Conservation (phyloP, 225 moss, liverwort and hornwort species). For the Pleurozium schreberi region DNA sequence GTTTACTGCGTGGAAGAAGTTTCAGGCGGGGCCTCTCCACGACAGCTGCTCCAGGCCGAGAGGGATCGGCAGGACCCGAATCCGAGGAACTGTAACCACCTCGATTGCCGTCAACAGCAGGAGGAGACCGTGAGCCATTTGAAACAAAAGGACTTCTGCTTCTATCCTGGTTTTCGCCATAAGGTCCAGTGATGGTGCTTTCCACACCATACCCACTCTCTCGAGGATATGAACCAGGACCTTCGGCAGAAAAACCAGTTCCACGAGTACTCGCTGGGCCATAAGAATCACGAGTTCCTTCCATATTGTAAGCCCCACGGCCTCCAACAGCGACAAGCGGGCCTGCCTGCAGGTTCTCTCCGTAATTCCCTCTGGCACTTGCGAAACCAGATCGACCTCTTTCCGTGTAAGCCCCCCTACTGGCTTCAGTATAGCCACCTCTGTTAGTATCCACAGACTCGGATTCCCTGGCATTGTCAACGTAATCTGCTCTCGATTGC, state of each 20-base stretch:
- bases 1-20: conserved; percentile 86
- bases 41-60: conserved; percentile 6
- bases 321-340: conserved; percentile 3
- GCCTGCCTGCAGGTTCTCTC: conserved; percentile 14
- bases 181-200: background rate
- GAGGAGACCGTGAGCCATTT: conserved; percentile 53
- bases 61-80: conserved; percentile 34
- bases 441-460: conserved; percentile 30
- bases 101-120: conserved; percentile 27
- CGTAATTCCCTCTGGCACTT: conserved; percentile 13
- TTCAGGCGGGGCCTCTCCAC: conserved; percentile 84
- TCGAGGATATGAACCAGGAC: conserved; percentile 18
- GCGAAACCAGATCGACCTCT: conserved; percentile 20
- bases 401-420: conserved; percentile 24
- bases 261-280: conserved; percentile 21
- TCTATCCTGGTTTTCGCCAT: conserved; percentile 32
- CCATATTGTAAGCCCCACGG: conserved; percentile 13
- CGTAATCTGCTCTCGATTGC: conserved; percentile 18
- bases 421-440: conserved; percentile 19
- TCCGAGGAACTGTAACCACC: conserved; percentile 38
- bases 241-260: conserved; percentile 12
- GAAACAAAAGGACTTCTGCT: conserved; percentile 32
- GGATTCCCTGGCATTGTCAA: conserved; percentile 24
- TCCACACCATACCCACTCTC: conserved; percentile 33
- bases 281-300: conserved; percentile 31